Evolutionary conservation across 305 asterid genomes (phyloP).

Genomic region (Lippia alba): DNA sequence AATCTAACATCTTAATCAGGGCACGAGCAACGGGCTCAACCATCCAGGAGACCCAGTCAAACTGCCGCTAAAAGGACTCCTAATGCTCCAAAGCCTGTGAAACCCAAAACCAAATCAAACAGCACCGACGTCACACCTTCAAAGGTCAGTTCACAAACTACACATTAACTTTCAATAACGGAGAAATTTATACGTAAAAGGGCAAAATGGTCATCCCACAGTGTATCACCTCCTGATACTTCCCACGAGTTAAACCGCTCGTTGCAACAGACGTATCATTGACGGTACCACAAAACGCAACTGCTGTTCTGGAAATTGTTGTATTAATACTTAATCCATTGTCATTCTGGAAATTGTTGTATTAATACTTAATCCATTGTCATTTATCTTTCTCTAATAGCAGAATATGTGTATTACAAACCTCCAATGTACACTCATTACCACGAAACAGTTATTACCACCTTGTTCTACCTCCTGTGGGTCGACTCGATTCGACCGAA

Average conservation of each 20-base stretch:
- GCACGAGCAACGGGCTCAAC: constrained; percentile 48
- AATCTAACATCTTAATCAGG: constrained; percentile 40
- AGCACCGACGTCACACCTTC: constrained; percentile 43
- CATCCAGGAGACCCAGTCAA: constrained; percentile 48
- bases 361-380: background rate
- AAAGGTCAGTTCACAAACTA: constrained; percentile 35
- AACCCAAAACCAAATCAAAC: constrained; percentile 45
- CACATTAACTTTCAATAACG: constrained; percentile 33
- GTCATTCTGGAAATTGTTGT: constrained; percentile 1
- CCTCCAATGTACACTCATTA: background rate
- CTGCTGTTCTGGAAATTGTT: background rate
- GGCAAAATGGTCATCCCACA: background rate
- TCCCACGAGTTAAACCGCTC: background rate
- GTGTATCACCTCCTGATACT: too few relatives aligned
- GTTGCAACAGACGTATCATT: background rate
- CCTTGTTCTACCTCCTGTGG: background rate
- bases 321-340: background rate
- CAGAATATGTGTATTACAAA: constrained; percentile 2
- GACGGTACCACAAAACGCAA: background rate
- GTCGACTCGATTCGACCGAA: background rate
- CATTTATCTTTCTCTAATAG: background rate
- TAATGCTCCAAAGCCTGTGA: constrained; percentile 49
- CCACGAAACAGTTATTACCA: background rate
- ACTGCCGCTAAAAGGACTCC: constrained; percentile 48
- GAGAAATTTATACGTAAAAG: background rate